phyloP scores from a whole-genome alignment of 2,329 filamentous ascomycete species.

The Epichloe typhina region DNA sequence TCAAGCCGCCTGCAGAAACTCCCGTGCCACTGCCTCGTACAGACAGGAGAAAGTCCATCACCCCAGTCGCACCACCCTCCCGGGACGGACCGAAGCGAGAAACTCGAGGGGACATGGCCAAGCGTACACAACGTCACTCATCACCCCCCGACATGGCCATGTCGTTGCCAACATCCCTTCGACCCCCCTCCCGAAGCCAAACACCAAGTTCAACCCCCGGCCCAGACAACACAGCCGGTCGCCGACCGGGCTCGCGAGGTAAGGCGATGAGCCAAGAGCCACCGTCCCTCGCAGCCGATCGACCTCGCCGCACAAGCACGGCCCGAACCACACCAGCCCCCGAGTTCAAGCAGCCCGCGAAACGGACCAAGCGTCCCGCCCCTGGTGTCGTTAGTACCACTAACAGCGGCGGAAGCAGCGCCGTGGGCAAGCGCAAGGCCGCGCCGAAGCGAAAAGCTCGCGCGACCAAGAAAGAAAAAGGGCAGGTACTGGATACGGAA shows the following conservation, averaged over 20 bases:
- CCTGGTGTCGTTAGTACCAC: slow-evolving; percentile 57
- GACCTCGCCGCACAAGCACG: slow-evolving; percentile 42
- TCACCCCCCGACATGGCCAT: slow-evolving; percentile 6
- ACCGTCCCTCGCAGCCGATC: slow-evolving; percentile 36
- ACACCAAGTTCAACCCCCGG: slow-evolving; percentile 22
- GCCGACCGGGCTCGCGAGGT: slow-evolving; percentile 39
- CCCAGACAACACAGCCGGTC: slow-evolving; percentile 21
- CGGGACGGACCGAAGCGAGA: slow-evolving; percentile 27
- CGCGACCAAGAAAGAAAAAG: slow-evolving; percentile 34
- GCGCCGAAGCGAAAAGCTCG: slow-evolving; percentile 53
- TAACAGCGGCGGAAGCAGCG: slow-evolving; percentile 47
- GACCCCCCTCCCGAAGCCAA: slow-evolving; percentile 20
- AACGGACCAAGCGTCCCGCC: slow-evolving; percentile 55
- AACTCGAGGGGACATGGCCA: slow-evolving; percentile 30
- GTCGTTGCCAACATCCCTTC: slow-evolving; percentile 4
- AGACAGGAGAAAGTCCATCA: slow-evolving; percentile 19
- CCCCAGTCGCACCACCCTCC: slow-evolving; percentile 16
- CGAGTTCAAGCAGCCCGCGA: slow-evolving; percentile 29
- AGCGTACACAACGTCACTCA: slow-evolving; percentile 26
- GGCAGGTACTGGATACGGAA: slow-evolving; percentile 27
- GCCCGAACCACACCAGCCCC: slow-evolving; percentile 44
- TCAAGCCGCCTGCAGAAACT: slow-evolving; percentile 22
- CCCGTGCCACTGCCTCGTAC: slow-evolving; percentile 24
- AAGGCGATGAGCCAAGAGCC: slow-evolving; percentile 40
- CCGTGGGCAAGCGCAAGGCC: slow-evolving; percentile 58